Evolutionary conservation across 768 basidiomycete genomes (phyloP).

Genomic region (Leccinum disarticulatum): DNA sequence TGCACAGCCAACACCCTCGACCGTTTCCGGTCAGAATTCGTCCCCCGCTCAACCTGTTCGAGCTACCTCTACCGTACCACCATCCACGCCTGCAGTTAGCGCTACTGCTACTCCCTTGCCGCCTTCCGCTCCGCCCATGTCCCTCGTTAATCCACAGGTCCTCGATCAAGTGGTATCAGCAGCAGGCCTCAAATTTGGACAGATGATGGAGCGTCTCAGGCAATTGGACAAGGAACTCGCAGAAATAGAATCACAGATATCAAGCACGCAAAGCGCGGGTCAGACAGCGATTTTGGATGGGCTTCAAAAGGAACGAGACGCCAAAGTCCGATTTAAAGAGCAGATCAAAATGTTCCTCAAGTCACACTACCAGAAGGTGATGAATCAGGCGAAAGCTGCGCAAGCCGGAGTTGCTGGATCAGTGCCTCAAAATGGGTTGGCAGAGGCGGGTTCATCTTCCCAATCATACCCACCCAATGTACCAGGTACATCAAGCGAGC

Average conservation of each 20-base stretch:
- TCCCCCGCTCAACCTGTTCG: conserved; percentile 15
- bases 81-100: conserved; percentile 10
- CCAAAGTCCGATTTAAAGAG: conserved; percentile 5
- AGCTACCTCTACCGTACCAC: neutral
- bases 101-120: conserved; percentile 9
- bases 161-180: conserved; percentile 17
- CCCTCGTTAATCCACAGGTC: conserved; percentile 4
- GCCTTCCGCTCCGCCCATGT: conserved; percentile 8
- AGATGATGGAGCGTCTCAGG: conserved; percentile 25
- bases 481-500: conserved; percentile 7
- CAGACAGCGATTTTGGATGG: conserved; percentile 12
- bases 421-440: conserved; percentile 1
- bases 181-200: conserved; percentile 17
- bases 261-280: conserved; percentile 15
- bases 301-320: conserved; percentile 12
- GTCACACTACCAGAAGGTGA: conserved; percentile 17
- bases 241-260: conserved; percentile 15
- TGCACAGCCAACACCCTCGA: conserved; percentile 18
- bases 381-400: conserved; percentile 9
- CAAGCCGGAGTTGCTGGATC: conserved; percentile 8
- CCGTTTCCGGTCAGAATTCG: conserved; percentile 1
- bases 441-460: conserved; percentile 13
- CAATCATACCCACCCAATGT: conserved; percentile 11
- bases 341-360: conserved; percentile 17
- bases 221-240: conserved; percentile 17